Conservation (phyloP, 805 yeast species). For the Metschnikowia aberdeeniae region DNA sequence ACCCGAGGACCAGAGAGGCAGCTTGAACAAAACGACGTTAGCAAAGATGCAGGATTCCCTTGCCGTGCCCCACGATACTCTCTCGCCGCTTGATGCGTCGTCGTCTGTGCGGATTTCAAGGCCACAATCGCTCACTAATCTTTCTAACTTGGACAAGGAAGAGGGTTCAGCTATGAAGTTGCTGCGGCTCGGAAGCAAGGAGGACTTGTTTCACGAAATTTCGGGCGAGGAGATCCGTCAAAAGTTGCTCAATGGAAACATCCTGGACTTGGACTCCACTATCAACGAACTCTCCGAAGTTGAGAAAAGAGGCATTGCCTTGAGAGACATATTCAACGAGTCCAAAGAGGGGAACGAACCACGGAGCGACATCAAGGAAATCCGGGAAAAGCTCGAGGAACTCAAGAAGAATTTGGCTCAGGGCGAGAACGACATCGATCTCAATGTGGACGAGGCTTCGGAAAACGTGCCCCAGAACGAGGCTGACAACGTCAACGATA, state of each 20-base stretch:
- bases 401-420: constrained; percentile 4
- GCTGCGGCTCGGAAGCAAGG: constrained; percentile 19
- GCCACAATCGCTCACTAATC: constrained; percentile 22
- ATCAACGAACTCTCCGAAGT: constrained; percentile 29
- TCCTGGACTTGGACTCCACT: constrained; percentile 32
- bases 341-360: neutral
- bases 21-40: constrained; percentile 4
- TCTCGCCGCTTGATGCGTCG: constrained; percentile 8
- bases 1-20: constrained; percentile 25
- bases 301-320: constrained; percentile 29
- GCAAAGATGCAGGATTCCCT: constrained; percentile 4
- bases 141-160: constrained; percentile 33
- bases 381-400: constrained; percentile 8
- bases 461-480: neutral
- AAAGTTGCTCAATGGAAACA: constrained; percentile 27
- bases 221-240: constrained; percentile 39
- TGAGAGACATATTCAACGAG: constrained; percentile 21
- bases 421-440: constrained; percentile 2
- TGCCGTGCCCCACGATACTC: constrained; percentile 4
- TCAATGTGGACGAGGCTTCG: neutral
- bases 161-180: constrained; percentile 42
- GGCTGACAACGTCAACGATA: neutral
- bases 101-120: constrained; percentile 14
- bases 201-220: constrained; percentile 10
- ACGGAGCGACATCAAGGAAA: constrained; percentile 6